Evolutionary conservation across 371 early-diverging fungal species (phyloP), one percentile per base, ranked within the genome.

Genomic region (Mucor irregularis): DNA sequence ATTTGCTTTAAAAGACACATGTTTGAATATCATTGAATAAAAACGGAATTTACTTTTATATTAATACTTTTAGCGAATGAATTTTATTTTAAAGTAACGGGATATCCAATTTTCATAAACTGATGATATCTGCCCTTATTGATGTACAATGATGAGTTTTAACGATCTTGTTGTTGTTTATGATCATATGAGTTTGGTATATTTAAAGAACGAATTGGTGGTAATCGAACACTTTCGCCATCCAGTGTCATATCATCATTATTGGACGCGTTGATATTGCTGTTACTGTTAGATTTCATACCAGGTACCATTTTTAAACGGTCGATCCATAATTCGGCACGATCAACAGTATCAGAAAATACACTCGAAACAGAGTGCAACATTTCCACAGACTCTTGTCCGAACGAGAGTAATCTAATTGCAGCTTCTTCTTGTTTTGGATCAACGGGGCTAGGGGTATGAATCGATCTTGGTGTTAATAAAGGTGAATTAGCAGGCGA

Each of bases 371-470:
- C 86, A 9, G 84, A 83, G 33, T 85, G 73, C 21, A 96, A 81
- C 91, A 93, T 92, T 17, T 78, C 82, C 6, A 85, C 76, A 1
- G 91, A 90, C 72, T 96, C 96, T 28, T 83, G 81, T 4, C 94
- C 95, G 52, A 96, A 85, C 4, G 73, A 76, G 31, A 85, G 50
- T 24, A 77, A 38, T 14, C 61, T 53, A n/a, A 70, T 59, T 9
- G 76, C 73, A 13, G 66, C 56, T 39, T 68, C 68, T 40, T 74
- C 66, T 37, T 61, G 63, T 50, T 43, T 56, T 24, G 53, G 39
- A 16, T 37, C 52, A 10, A 38, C n/a, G 0, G n/a, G 21, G 11
- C 25, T 29, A 30, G 50, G 55, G 21, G 26, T 24, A 21, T 33
- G 11, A 11, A 47, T 33, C 22, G 79, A 42, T 25, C 46, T 34